Evolutionary conservation across 2,329 filamentous ascomycete genomes (phyloP), one percentile per base, ranked within the genome.

Genomic region (Scopulariopsis brevicaulis): DNA sequence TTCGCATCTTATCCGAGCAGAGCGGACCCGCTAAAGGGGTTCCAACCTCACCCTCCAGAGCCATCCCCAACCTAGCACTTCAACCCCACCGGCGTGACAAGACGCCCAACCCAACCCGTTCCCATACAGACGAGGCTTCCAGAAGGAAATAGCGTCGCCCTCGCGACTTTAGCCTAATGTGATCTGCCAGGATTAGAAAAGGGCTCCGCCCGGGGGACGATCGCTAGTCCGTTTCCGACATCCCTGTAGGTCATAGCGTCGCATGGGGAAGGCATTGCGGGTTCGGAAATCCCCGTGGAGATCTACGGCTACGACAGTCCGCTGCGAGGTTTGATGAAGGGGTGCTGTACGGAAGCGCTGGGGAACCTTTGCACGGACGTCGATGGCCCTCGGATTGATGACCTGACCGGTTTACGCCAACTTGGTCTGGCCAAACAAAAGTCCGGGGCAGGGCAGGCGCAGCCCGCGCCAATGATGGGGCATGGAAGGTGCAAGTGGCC

Each of bases 41-140:
- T 6, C 15, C 15, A 15, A 6, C 14, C n/a, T n/a, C 40, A n/a
- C n/a, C 40, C 40, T n/a, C 40, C 6, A n/a, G n/a, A 46, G 40
- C 11, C 40, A 46, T n/a, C 40, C 40, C 37, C 37, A 14, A 4
- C n/a, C n/a, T 24, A 50, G 20, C 5, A 14, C 8, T 12, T 4
- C 46, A 50, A 25, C 55, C 40, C 32, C 40, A 50, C 28, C 25
- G 37, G 37, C 40, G 12, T 53, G 56, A 58, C 24, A 46, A 24
- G 20, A 20, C 46, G 11, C 18, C 22, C n/a, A 20, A 58, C 54
- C 56, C 28, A 4, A 32, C 8, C 28, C 28, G 8, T 34, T 46
- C 20, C 51, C 56, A 15, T 18, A 54, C 40, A n/a, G 11, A 52
- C 50, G 34, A 58, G 56, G 32, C 56, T 58, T 58, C 56, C 35